Evolutionary conservation across 768 basidiomycete genomes (phyloP).

Genomic region (Naganishia vaughanmartiniae): DNA sequence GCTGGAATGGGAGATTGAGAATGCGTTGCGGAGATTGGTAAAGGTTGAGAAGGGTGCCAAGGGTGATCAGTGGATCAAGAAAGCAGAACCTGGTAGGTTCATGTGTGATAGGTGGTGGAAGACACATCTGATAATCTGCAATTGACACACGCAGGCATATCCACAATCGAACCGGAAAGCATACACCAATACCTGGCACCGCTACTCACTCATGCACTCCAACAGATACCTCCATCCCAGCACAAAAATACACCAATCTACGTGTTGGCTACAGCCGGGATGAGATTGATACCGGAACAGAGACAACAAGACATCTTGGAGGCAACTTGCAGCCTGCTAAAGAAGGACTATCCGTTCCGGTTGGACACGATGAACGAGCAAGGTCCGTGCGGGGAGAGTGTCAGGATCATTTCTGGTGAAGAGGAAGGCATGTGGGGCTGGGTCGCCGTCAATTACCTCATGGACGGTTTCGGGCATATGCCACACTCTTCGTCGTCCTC

Average conservation of each 20-base stretch:
- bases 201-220: conserved; percentile 74
- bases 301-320: conserved; percentile 72
- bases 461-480: conserved; percentile 77
- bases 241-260: conserved; percentile 84
- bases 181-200: conserved; percentile 77
- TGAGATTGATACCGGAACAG: conserved; percentile 74
- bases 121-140: conserved; percentile 1
- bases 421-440: conserved; percentile 98
- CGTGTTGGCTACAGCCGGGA: conserved; percentile 92
- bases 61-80: conserved; percentile 81
- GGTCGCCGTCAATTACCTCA: conserved; percentile 98
- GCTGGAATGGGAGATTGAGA: conserved; percentile 53
- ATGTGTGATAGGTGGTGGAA: not conserved
- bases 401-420: conserved; percentile 93
- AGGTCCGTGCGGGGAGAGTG: conserved; percentile 87
- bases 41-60: conserved; percentile 88
- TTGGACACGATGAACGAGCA: conserved; percentile 64
- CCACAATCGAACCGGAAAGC: conserved; percentile 70
- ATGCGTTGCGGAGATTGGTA: conserved; percentile 59
- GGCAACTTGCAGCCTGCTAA: conserved; percentile 73
- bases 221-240: conserved; percentile 80
- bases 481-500: conserved; percentile 34
- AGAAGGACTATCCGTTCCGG: conserved; percentile 71
- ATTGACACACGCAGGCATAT: conserved; percentile 64
- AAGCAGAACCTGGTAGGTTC: conserved; percentile 85